Percentiles rank a stretch among this genome's conserved stretches.
These are phyloP conservation scores for Neonectria punicea DNA, from an alignment of 2,329 filamentous ascomycete genomes.

Conservation along the genomic window DNA sequence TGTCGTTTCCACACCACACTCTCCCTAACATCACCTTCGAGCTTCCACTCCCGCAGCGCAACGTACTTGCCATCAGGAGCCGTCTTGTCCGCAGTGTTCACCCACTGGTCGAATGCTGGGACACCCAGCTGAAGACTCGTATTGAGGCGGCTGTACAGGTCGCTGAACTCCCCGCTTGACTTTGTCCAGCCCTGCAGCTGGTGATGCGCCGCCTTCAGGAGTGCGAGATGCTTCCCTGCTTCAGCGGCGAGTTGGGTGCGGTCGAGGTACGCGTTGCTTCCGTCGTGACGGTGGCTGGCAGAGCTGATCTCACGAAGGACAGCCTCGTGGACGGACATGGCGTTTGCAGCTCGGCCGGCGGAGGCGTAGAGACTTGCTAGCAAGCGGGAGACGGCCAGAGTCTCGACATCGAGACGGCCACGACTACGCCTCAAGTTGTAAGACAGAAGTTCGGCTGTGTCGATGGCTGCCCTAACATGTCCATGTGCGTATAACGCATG, in stretches of 20 bases:
- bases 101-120: conserved; percentile 38
- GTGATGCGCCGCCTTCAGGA: conserved; percentile 31
- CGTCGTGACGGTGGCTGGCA: conserved; percentile 21
- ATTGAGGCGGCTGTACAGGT: conserved; percentile 33
- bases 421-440: conserved; percentile 43
- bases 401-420: conserved; percentile 40
- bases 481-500: conserved; percentile 33
- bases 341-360: conserved; percentile 16
- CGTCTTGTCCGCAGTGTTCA: conserved; percentile 25
- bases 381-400: conserved; percentile 38
- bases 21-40: conserved; percentile 28
- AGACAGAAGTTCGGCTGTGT: conserved; percentile 38
- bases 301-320: conserved; percentile 38
- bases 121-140: conserved; percentile 27
- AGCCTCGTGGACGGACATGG: conserved; percentile 38
- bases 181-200: conserved; percentile 36
- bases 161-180: conserved; percentile 29
- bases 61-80: conserved; percentile 35
- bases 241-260: conserved; percentile 27
- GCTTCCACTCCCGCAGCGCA: conserved; percentile 29
- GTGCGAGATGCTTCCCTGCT: conserved; percentile 34
- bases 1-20: conserved; percentile 23
- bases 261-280: conserved; percentile 20
- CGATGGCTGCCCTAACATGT: conserved; percentile 31
- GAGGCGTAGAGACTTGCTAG: conserved; percentile 38